Percentiles rank a stretch among this genome's conserved stretches.
These are phyloP conservation scores for Cladophialophora immunda DNA, from an alignment of 2,329 filamentous ascomycete species.

Conservation along the genomic window DNA sequence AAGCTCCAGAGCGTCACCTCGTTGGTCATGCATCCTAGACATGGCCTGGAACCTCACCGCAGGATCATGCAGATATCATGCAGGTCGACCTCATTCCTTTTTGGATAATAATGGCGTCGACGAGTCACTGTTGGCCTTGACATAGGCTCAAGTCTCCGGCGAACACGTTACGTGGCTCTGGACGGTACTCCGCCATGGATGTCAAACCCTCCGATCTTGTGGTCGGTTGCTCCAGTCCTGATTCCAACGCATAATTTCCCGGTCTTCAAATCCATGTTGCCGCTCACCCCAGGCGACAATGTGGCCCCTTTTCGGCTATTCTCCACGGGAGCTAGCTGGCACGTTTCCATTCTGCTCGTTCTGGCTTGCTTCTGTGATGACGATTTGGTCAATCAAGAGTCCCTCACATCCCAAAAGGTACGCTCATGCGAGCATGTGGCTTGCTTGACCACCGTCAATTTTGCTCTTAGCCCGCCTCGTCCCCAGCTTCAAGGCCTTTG, in stretches of 20 bases:
- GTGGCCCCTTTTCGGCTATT: conserved; percentile 19
- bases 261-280: conserved; percentile 13
- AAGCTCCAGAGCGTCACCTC: conserved; percentile 12
- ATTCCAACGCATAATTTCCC: conserved; percentile 32
- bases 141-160: conserved; percentile 24
- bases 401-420: conserved; percentile 36
- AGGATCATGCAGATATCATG: conserved; percentile 5
- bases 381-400: conserved; percentile 13
- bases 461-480: conserved; percentile 22
- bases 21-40: conserved; percentile 19
- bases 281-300: conserved; percentile 8
- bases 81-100: conserved; percentile 22
- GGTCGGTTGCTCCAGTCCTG: conserved; percentile 19
- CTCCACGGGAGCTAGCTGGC: conserved; percentile 33
- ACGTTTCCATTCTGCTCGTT: conserved; percentile 35
- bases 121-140: not conserved
- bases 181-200: not conserved
- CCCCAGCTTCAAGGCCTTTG: conserved; percentile 26
- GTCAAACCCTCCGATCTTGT: conserved; percentile 7
- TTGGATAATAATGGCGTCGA: conserved; percentile 11
- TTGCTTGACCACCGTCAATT: conserved; percentile 31
- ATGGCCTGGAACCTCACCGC: conserved; percentile 4
- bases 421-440: conserved; percentile 30
- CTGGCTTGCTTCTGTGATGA: conserved; percentile 30
- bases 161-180: conserved; percentile 28